phyloP scores from a whole-genome alignment of 2,329 filamentous ascomycete genomes.

The Podosphaera leucotricha region DNA sequence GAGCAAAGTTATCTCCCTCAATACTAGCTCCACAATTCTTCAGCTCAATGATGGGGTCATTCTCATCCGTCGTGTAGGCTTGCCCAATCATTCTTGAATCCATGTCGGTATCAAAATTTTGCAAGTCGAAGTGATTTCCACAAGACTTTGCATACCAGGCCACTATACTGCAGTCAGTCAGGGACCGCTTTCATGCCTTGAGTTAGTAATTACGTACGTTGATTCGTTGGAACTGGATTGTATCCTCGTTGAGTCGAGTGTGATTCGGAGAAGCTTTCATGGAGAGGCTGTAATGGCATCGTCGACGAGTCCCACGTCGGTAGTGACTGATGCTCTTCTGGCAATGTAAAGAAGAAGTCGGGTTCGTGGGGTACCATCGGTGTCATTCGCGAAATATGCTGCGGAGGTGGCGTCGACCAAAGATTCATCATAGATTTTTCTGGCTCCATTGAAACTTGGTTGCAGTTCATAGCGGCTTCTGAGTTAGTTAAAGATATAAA shows the following conservation, averaged over 20 bases:
- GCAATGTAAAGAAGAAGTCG: slow-evolving; percentile 33
- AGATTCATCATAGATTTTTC: slow-evolving; percentile 25
- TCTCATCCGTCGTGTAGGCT: slow-evolving; percentile 37
- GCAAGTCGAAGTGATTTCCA: slow-evolving; percentile 32
- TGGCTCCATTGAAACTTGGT: slow-evolving; percentile 23
- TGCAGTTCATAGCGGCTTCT: slow-evolving; percentile 25
- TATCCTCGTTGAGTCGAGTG: slow-evolving; percentile 35
- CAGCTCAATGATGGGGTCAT: slow-evolving; percentile 36
- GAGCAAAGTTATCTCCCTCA: slow-evolving; percentile 27
- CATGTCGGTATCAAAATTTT: slow-evolving; percentile 31
- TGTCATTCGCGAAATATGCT: slow-evolving; percentile 22
- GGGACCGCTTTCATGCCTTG: slow-evolving; percentile 3
- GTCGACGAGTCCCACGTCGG: slow-evolving; percentile 33
- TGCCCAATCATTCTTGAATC: slow-evolving; percentile 26
- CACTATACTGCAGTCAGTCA: slow-evolving; percentile 16
- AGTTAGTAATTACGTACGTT: not conserved
- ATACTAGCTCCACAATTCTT: slow-evolving; percentile 24
- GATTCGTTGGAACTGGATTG: slow-evolving; percentile 24
- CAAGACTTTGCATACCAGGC: slow-evolving; percentile 31
- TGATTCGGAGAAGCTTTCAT: slow-evolving; percentile 24
- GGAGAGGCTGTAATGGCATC: slow-evolving; percentile 20
- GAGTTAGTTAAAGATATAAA: not conserved
- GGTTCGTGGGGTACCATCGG: slow-evolving; percentile 35
- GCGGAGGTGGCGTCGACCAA: slow-evolving; percentile 32
- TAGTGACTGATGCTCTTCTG: slow-evolving; percentile 27